Evolutionary conservation across 108 stramenopile genomes (phyloP).

Genomic region (Nitzschia sp.): DNA sequence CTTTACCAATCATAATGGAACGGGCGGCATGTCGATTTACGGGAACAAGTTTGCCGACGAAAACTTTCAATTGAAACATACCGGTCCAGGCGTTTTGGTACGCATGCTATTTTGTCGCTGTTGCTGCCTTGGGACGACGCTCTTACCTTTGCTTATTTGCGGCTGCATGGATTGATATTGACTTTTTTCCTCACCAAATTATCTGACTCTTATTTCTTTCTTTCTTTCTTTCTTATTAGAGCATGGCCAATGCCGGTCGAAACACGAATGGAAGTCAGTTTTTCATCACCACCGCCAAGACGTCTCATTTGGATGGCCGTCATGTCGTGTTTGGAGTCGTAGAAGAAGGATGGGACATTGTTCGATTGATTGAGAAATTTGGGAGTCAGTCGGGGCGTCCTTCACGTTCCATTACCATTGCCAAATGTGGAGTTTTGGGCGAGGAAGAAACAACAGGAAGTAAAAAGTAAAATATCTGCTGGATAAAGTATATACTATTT

Average conservation of each 20-base stretch:
- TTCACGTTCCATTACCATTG: constrained; percentile 44
- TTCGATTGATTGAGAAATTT: constrained; percentile 65
- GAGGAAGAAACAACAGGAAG: constrained; percentile 20
- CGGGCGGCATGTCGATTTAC: constrained; percentile 78
- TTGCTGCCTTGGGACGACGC: neutral
- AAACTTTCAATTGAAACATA: constrained; percentile 92
- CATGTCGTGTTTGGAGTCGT: constrained; percentile 87
- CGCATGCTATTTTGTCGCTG: too few relatives aligned
- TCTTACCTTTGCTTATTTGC: neutral
- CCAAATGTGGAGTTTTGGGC: constrained; percentile 64
- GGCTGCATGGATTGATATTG: neutral
- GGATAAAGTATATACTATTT: too few relatives aligned
- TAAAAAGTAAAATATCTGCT: too few relatives aligned
- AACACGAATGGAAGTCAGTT: constrained; percentile 92
- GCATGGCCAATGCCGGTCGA: constrained; percentile 95
- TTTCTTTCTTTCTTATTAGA: too few relatives aligned
- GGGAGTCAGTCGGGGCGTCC: constrained; percentile 71
- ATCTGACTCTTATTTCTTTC: too few relatives aligned
- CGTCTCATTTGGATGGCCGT: constrained; percentile 91
- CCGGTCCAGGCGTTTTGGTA: constrained; percentile 83
- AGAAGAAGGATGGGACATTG: constrained; percentile 75
- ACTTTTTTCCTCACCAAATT: neutral
- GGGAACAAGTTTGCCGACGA: constrained; percentile 91
- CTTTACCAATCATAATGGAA: constrained; percentile 94
- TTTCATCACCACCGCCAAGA: constrained; percentile 85